These are phyloP conservation scores for Candida vartiovaarae DNA, from an alignment of 805 yeast species.

Conservation along the genomic window DNA sequence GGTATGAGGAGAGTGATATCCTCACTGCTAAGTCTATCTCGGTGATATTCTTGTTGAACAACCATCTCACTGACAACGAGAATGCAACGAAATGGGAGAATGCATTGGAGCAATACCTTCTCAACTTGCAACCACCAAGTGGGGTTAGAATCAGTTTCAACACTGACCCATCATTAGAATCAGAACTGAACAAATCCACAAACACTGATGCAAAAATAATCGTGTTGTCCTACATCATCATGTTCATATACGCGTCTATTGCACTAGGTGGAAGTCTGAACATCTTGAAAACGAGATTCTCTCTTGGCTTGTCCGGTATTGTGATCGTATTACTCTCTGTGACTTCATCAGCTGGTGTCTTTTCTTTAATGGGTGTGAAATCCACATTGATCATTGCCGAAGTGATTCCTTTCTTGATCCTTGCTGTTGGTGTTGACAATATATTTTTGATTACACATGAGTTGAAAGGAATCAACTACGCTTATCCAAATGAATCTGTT, in stretches of 20 bases:
- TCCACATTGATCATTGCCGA: slow-evolving; percentile 93
- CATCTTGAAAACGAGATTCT: slow-evolving; percentile 49
- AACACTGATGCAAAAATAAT: slow-evolving; percentile 72
- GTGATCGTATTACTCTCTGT: slow-evolving; percentile 77
- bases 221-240: slow-evolving; percentile 65
- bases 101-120: slow-evolving; percentile 50
- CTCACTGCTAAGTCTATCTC: slow-evolving; percentile 66
- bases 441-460: slow-evolving; percentile 84
- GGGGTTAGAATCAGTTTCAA: slow-evolving; percentile 65
- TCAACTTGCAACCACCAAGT: slow-evolving; percentile 37
- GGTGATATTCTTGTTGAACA: slow-evolving; percentile 63
- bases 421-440: slow-evolving; percentile 96
- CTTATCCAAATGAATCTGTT: slow-evolving; percentile 39
- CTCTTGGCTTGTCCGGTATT: slow-evolving; percentile 81
- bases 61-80: slow-evolving; percentile 29
- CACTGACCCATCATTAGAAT: slow-evolving; percentile 77
- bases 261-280: slow-evolving; percentile 58
- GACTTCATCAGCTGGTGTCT: slow-evolving; percentile 73
- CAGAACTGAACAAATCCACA: slow-evolving; percentile 76
- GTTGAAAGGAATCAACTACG: slow-evolving; percentile 45
- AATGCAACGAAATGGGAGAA: slow-evolving; percentile 57
- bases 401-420: slow-evolving; percentile 86
- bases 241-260: slow-evolving; percentile 84
- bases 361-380: slow-evolving; percentile 68
- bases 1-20: slow-evolving; percentile 38